Evolutionary conservation across 2,329 filamentous ascomycete species (phyloP).

Genomic region (Plenodomus lindquistii): DNA sequence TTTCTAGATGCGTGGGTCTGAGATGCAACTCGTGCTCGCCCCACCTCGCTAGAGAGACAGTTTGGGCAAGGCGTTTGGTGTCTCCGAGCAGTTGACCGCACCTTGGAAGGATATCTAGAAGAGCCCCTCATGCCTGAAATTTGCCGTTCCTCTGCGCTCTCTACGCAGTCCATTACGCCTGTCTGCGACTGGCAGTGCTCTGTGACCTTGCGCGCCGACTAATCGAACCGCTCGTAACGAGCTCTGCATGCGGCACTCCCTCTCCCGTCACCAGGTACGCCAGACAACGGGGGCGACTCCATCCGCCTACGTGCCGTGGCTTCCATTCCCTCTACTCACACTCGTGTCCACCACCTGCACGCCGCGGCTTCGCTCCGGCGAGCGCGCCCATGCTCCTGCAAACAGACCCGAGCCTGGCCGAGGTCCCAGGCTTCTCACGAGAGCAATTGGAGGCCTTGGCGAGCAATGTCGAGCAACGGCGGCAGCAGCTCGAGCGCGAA

Average conservation of each 20-base stretch:
- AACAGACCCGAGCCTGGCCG: constrained; percentile 33
- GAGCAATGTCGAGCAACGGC: constrained; percentile 39
- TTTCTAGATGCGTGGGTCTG: constrained; percentile 15
- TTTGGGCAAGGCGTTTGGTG: constrained; percentile 12
- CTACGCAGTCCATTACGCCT: no score
- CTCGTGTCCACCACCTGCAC: constrained; percentile 2
- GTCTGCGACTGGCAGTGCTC: constrained; percentile 4
- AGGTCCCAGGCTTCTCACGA: constrained; percentile 35
- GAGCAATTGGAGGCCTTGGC: constrained; percentile 39
- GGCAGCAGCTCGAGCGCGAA: constrained; percentile 42
- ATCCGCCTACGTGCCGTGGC: constrained; percentile 6
- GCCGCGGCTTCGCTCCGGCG: constrained; percentile 7
- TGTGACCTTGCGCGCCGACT: constrained; percentile 19
- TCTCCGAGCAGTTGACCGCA: background rate
- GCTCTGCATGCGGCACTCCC: constrained; percentile 38
- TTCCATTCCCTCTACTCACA: constrained; percentile 1
- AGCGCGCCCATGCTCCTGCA: constrained; percentile 37
- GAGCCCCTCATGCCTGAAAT: background rate
- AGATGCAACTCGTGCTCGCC: constrained; percentile 4
- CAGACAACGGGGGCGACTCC: constrained; percentile 4
- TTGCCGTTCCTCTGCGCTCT: background rate
- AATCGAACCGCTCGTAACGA: constrained; percentile 24
- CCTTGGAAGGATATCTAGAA: background rate
- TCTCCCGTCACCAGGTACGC: constrained; percentile 31
- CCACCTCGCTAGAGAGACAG: constrained; percentile 8